Percentiles rank a stretch among this genome's conserved stretches.
Conservation (phyloP, 768 basidiomycete species). For the Naganishia kalamii region DNA sequence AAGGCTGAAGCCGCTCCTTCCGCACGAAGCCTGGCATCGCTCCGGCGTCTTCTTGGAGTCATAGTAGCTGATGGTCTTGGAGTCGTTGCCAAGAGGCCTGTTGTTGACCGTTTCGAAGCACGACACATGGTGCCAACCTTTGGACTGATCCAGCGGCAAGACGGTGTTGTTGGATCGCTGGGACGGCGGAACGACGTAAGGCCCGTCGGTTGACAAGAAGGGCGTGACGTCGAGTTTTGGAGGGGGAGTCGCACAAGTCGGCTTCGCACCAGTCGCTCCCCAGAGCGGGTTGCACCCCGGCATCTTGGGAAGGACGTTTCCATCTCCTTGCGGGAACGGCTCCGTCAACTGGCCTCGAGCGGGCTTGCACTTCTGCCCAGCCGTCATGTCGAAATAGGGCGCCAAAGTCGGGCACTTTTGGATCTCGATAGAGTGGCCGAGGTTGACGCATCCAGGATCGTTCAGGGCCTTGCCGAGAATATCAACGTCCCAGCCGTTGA, state of each 20-base stretch:
- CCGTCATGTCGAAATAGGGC: constrained; percentile 19
- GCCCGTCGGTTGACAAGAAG: constrained; percentile 31
- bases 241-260: constrained; percentile 30
- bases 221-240: constrained; percentile 27
- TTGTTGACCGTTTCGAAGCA: background rate
- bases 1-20: constrained; percentile 19
- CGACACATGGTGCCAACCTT: constrained; percentile 34
- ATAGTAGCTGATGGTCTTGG: constrained; percentile 23
- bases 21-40: constrained; percentile 23
- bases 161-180: constrained; percentile 23
- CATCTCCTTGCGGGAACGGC: constrained; percentile 27
- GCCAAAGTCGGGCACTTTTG: constrained; percentile 19
- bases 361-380: constrained; percentile 27
- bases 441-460: constrained; percentile 26
- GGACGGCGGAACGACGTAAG: constrained; percentile 23
- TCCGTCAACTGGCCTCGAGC: constrained; percentile 27
- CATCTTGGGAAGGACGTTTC: constrained; percentile 26
- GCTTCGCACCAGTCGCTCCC: constrained; percentile 33
- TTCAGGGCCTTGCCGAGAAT: constrained; percentile 57
- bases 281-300: constrained; percentile 43
- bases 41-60: constrained; percentile 24
- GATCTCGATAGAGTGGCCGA: constrained; percentile 10
- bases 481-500: constrained; percentile 54
- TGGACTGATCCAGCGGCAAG: constrained; percentile 21
- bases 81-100: constrained; percentile 14